A percentile compares a stretch with the other conserved stretches of the same genome.
Conservation (phyloP, 1,284 basidiomycete species). For the Chalciporus sp. region DNA sequence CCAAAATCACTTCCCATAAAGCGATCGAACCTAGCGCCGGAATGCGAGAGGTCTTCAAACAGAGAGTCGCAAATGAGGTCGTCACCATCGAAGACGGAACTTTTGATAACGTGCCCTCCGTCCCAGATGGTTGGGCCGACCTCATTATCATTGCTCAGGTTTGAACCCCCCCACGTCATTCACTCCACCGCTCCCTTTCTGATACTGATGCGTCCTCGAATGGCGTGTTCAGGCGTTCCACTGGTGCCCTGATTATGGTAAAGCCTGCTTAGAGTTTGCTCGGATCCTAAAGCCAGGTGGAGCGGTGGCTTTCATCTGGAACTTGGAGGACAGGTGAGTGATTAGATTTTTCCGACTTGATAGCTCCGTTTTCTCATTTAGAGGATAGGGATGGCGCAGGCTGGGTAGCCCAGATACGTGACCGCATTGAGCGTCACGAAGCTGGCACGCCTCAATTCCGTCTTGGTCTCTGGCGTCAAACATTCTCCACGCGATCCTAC, state of each 20-base stretch:
- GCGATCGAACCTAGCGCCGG: conserved; percentile 77
- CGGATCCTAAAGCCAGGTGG: conserved; percentile 72
- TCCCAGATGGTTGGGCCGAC: conserved; percentile 71
- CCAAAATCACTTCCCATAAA: conserved; percentile 49
- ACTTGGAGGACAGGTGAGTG: conserved; percentile 72
- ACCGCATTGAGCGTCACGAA: conserved; percentile 68
- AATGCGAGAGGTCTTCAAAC: conserved; percentile 65
- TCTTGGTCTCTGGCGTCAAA: conserved; percentile 64
- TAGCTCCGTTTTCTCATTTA: not conserved
- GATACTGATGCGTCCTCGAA: not conserved
- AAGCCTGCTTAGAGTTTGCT: conserved; percentile 65
- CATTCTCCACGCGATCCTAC: conserved; percentile 62
- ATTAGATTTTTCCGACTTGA: not conserved
- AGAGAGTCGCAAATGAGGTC: conserved; percentile 52
- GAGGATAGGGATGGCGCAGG: conserved; percentile 51
- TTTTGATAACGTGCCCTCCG: conserved; percentile 56
- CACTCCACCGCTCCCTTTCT: not conserved
- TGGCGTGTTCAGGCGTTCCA: conserved; percentile 64
- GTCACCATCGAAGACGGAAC: conserved; percentile 60
- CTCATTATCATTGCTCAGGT: conserved; percentile 76
- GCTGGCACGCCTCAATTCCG: conserved; percentile 73
- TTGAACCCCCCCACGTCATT: not conserved
- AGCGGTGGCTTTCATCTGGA: conserved; percentile 73
- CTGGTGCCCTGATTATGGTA: conserved; percentile 76
- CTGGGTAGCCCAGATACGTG: conserved; percentile 73